Conservation (phyloP, 2,329 filamentous ascomycete genomes). For the Colletotrichum navitas region DNA sequence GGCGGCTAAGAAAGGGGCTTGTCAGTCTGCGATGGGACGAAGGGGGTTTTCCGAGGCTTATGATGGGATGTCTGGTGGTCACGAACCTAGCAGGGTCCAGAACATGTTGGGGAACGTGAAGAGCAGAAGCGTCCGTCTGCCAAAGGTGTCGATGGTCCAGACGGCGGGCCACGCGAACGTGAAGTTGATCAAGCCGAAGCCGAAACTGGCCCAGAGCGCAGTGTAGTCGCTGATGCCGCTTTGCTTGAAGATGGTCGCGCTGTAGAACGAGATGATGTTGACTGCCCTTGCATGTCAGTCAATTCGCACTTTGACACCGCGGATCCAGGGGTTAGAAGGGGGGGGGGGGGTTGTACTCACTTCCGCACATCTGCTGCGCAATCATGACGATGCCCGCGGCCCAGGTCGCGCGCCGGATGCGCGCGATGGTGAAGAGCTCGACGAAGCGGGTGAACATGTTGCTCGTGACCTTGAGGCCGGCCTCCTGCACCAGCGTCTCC, state of each 20-base stretch:
- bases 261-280: constrained; percentile 65
- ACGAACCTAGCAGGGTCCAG: constrained; percentile 64
- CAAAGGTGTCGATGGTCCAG: constrained; percentile 76
- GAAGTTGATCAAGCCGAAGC: constrained; percentile 70
- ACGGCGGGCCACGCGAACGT: constrained; percentile 75
- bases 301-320: too few relatives aligned
- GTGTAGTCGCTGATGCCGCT: constrained; percentile 55
- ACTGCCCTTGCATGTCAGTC: constrained; percentile 45
- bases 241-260: constrained; percentile 59
- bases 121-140: constrained; percentile 70
- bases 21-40: not conserved
- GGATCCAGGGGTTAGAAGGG: not conserved
- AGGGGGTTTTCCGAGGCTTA: not conserved
- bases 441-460: constrained; percentile 63
- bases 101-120: constrained; percentile 78
- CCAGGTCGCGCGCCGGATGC: constrained; percentile 71
- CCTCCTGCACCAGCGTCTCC: constrained; percentile 45
- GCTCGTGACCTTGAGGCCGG: constrained; percentile 54
- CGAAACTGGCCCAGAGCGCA: constrained; percentile 58
- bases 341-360: constrained; percentile 42
- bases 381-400: constrained; percentile 79
- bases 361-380: constrained; percentile 71
- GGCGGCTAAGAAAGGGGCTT: constrained; percentile 47
- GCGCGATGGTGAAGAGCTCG: constrained; percentile 69
- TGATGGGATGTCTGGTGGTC: not conserved